Base-by-base conservation (phyloP, 257 asterid genomes). In the Gentiana straminea region DNA sequence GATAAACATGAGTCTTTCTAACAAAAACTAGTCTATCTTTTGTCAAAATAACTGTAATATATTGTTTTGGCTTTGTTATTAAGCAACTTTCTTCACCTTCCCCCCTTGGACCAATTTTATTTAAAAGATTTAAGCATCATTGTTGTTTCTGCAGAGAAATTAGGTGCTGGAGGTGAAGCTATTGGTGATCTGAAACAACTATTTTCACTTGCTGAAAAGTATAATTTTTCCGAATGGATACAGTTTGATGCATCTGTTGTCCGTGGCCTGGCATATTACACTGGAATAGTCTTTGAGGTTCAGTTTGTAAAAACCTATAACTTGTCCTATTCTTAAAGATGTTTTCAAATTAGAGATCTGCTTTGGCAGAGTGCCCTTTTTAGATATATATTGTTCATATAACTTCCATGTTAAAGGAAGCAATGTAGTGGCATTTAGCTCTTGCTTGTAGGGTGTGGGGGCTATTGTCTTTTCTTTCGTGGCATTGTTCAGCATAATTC, bases 241-340 rank as follows among this genome's bases (percentile, higher is more conserved):
- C 95, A 88, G 62, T 88, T 91, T 81, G 98, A 92, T 81, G 97
- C 98, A 55, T 88, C 98, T 37, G 61, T 88, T 68, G 97, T 91
- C 24, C 95, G 97, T 57, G 98, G 97, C 51, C 67, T 92, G 73
- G 94, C 98, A 59, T 92, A 92, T 73, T 92, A 92, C 70, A 92
- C 97, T 11, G 97, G 98, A 71, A 82, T 88, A 8, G 97, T 92
- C 35, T 92, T 92, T 71, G 98, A 92, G 97, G 98, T 85, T 63
- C 59, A 55, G 47, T 36, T 55, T 15, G 35, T 15, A 55, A 33
- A 46, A 48, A 33, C 39, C 32, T 11, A 8, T 5, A 15, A 12
- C 35, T 15, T 62, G 11, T 37, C 34, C 48, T 70, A 51, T 66
- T 15, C 58, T 58, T 41, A 73, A 87, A 97, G 98, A 93, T 58